Conservation (phyloP, 2,329 filamentous ascomycete species). For the Chaetomium sp. region DNA sequence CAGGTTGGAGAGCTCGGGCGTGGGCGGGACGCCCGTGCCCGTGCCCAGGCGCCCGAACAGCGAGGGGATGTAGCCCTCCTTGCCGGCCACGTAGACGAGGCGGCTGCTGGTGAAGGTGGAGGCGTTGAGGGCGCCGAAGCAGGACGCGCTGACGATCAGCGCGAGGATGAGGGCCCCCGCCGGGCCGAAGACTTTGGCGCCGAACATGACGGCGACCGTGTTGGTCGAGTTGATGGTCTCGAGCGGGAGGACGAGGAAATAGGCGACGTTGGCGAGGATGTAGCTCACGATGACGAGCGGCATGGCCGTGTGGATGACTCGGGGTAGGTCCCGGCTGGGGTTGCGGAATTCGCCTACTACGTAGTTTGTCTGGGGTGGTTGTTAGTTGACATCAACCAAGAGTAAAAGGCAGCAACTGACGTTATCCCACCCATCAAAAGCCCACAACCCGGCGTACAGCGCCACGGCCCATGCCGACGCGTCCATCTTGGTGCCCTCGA, state of each 20-base stretch:
- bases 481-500: slow-evolving; percentile 78
- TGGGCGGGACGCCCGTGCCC: slow-evolving; percentile 41
- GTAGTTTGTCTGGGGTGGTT: slow-evolving; percentile 75
- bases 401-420: slow-evolving; percentile 54
- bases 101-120: slow-evolving; percentile 91
- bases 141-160: slow-evolving; percentile 85
- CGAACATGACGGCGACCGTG: slow-evolving; percentile 95
- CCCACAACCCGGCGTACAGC: slow-evolving; percentile 93
- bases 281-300: slow-evolving; percentile 90
- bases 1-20: slow-evolving; percentile 46
- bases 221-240: slow-evolving; percentile 82
- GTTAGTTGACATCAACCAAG: slow-evolving; percentile 34
- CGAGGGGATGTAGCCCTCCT: slow-evolving; percentile 87
- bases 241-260: slow-evolving; percentile 89
- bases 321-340: slow-evolving; percentile 82
- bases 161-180: slow-evolving; percentile 82
- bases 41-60: slow-evolving; percentile 80
- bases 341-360: slow-evolving; percentile 97
- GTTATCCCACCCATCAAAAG: slow-evolving; percentile 99
- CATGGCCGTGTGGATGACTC: slow-evolving; percentile 95
- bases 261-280: slow-evolving; percentile 86
- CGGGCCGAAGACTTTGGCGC: slow-evolving; percentile 83
- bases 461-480: slow-evolving; percentile 90
- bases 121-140: slow-evolving; percentile 92
- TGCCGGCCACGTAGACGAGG: slow-evolving; percentile 89